Base-by-base conservation (phyloP, 73 alveolate species). In the Uronychia setigera region DNA sequence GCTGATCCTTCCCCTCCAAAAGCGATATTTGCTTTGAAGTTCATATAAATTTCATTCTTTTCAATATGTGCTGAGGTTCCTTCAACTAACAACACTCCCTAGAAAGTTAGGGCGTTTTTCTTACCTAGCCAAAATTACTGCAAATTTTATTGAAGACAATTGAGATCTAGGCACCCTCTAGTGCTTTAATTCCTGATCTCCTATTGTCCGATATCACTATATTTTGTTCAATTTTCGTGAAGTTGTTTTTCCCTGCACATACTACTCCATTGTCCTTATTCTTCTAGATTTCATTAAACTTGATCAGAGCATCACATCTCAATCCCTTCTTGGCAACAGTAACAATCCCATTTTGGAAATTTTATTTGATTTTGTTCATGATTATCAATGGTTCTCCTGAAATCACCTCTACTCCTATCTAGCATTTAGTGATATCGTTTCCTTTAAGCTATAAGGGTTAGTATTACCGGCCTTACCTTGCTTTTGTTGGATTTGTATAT, bases 1-100 rank as follows among this genome's bases (percentile, higher is more conserved):
- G 91, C 86, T 1, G 98, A 96, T 29, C 92, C 92, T 78, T 93
- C 97, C 19, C 99, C 99, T 30, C 99, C 99, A 80, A 95, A 96
- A 32, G 99, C 99, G 31, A 97, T 89, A 83, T 97, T 97, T 27
- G 99, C 99, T 90, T 96, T 97, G 86, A 90, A 84, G 89, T 97
- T 97, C 33, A 91, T 75, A 84, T 60, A 95, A 46, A 97, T 95
- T 78, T 96, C 97, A 91, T 97, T 97, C 76, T 92, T 89, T 84
- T 97, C 99, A 0, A 97, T 95, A 58, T 93, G 96, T 26, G 99
- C 99, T 59, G 96, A 88, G 0, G 99, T 92, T 29, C 95, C 96
- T 84, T 97, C 98, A 32, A 96, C 97, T n/a, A 96, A 87, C 32
- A 97, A 84, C 35, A 97, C 88, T 14, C 99, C 99, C 92, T 97